These are phyloP conservation scores for Collybiopsis luxurians DNA, from an alignment of 768 basidiomycete species.

Conservation along the genomic window DNA sequence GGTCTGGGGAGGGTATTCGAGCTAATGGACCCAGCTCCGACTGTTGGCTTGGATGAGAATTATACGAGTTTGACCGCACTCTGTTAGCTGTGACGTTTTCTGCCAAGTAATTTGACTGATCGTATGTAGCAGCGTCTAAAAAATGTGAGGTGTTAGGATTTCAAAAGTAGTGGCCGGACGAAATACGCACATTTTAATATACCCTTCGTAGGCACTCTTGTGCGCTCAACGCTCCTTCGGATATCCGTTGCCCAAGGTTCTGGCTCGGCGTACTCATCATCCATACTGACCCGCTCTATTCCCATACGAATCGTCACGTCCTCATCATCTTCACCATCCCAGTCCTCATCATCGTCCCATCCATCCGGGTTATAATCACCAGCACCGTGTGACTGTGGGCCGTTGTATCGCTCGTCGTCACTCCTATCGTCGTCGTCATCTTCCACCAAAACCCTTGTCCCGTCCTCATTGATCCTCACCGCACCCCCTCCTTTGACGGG, in stretches of 20 bases:
- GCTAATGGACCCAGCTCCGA: slow-evolving; percentile 73
- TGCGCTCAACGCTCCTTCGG: slow-evolving; percentile 69
- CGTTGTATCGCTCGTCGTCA: slow-evolving; percentile 47
- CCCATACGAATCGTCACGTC: slow-evolving; percentile 71
- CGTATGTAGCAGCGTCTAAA: slow-evolving; percentile 66
- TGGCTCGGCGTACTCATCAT: slow-evolving; percentile 52
- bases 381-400: slow-evolving; percentile 26
- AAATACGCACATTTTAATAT: slow-evolving; percentile 80
- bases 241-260: slow-evolving; percentile 80
- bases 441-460: slow-evolving; percentile 61
- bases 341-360: slow-evolving; percentile 80
- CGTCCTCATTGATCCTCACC: slow-evolving; percentile 59
- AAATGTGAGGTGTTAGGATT: not conserved
- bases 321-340: slow-evolving; percentile 70
- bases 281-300: slow-evolving; percentile 45
- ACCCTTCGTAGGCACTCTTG: slow-evolving; percentile 67
- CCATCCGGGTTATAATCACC: slow-evolving; percentile 46
- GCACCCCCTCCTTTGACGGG: slow-evolving; percentile 39
- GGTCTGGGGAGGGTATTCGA: slow-evolving; percentile 79
- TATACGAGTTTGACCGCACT: slow-evolving; percentile 82
- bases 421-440: slow-evolving; percentile 66
- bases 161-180: not conserved
- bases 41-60: slow-evolving; percentile 44
- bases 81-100: slow-evolving; percentile 50
- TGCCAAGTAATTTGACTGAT: slow-evolving; percentile 54